Conservation (phyloP, 148 eudicot species). For the Silene latifolia region DNA sequence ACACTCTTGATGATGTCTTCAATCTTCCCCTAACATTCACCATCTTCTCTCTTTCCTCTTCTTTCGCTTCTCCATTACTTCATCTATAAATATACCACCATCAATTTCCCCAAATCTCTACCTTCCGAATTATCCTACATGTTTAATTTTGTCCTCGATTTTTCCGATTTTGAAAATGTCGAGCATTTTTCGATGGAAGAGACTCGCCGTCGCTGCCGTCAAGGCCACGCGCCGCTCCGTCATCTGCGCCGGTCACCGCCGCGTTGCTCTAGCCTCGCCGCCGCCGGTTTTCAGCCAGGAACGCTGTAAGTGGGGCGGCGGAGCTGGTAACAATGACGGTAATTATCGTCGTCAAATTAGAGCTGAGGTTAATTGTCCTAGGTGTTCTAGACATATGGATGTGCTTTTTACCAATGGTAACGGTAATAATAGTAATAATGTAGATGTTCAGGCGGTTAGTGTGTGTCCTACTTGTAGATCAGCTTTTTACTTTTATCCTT, state of each 20-base stretch:
- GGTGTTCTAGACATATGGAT: constrained; percentile 64
- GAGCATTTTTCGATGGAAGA: constrained; percentile 2
- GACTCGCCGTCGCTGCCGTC: not conserved
- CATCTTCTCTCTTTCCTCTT: constrained; percentile 2
- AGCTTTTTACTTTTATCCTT: constrained; percentile 54
- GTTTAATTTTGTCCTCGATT: not conserved
- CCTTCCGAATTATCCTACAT: not conserved
- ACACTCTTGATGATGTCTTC: not conserved
- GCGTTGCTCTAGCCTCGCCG: not conserved
- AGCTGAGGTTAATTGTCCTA: constrained; percentile 79
- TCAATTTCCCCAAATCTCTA: not conserved
- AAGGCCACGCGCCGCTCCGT: not conserved
- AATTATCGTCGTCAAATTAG: constrained; percentile 27
- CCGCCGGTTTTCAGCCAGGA: constrained; percentile 7
- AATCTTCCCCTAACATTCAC: not conserved
- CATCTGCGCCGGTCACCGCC: not conserved
- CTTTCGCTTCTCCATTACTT: constrained; percentile 18
- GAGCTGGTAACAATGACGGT: not conserved
- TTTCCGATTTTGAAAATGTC: not conserved
- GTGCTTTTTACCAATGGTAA: constrained; percentile 39
- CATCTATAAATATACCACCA: not conserved
- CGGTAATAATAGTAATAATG: constrained; percentile 10
- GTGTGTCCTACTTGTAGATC: constrained; percentile 74
- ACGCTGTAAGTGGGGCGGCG: constrained; percentile 22
- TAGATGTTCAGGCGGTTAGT: constrained; percentile 42